Evolutionary conservation across 495 filamentous ascomycete species (phyloP), one percentile per base, ranked within the genome.

Genomic region (Xylaria acuta): DNA sequence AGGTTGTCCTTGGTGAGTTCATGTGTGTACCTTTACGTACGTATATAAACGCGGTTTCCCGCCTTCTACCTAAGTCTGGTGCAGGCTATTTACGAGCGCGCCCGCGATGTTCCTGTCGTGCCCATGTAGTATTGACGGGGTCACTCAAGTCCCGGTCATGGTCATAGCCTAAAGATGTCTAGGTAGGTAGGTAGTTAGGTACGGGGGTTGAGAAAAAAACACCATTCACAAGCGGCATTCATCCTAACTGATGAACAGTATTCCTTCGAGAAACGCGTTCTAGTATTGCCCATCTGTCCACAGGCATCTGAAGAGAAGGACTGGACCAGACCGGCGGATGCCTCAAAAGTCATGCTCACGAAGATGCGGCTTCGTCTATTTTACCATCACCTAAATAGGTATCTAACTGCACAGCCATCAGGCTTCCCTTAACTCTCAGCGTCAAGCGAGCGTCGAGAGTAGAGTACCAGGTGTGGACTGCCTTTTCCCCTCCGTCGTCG

Each of bases 351-450:
- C 32, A 43, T 32, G 20, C 41, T 67, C 18, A 9, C 27, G 25
- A 60, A 38, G 30, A 27, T 53, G 64, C 43, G 32, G 32, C 30
- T 65, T 47, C 25, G 16, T 65, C 25, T 65, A 14, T 49, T 12
- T 65, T n/a, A 27, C 9, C 27, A 41, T 51, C 27, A 11, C 47
- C 62, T 4, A 32, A n/a, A n/a, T n/a, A n/a, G 7, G 30, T 20
- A 32, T 32, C 54, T 59, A 59, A 34, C 5, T 60, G 30, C 32
- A 60, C 34, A 60, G 9, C 58, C 34, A 60, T 60, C 56, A n/a
- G n/a, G 11, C 18, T 60, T 60, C n/a, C 58, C 22, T 9, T 20
- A 34, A 18, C 16, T 20, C 11, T 30, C 18, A 12, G 30, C n/a
- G 32, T 38, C 22, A 25, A 40, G 30, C 27, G 60, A 43, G 12